Evolutionary conservation across 2,329 filamentous ascomycete genomes (phyloP).

Genomic region (Sporothrix inflata): DNA sequence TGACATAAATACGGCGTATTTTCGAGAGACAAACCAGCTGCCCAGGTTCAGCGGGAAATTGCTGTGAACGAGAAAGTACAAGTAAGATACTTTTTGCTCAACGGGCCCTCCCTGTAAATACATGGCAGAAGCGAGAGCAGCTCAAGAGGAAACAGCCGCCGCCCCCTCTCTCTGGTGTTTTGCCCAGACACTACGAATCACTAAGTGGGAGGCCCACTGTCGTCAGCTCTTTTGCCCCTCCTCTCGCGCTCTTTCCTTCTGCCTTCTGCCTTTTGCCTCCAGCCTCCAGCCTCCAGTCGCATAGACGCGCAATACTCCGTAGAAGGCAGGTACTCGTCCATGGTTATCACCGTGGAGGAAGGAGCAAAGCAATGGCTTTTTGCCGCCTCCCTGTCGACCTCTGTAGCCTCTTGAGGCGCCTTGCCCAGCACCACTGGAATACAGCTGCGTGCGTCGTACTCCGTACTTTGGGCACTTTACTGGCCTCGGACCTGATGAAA

Average conservation of each 20-base stretch:
- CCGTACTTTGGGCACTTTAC: too few relatives aligned
- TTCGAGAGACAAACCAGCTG: neutral
- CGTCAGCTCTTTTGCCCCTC: constrained; percentile 28
- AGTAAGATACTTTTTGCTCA: neutral
- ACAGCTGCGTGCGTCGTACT: neutral
- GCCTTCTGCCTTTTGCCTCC: neutral
- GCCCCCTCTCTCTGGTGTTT: neutral
- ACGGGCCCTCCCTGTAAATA: constrained; percentile 1
- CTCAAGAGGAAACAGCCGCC: constrained; percentile 6
- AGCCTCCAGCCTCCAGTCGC: neutral
- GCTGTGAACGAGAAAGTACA: neutral
- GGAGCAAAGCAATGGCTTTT: neutral
- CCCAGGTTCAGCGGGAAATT: neutral
- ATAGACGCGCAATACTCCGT: neutral
- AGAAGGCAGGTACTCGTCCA: neutral
- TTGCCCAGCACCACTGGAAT: neutral
- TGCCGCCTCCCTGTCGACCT: too few relatives aligned
- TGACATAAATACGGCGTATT: constrained; percentile 17
- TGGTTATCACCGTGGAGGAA: neutral
- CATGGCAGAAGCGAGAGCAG: neutral
- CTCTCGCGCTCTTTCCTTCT: constrained; percentile 3
- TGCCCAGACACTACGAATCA: constrained; percentile 8
- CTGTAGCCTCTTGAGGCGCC: neutral
- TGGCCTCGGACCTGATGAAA: neutral
- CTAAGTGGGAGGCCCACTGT: constrained; percentile 25